Evolutionary conservation across 2,329 filamentous ascomycete species (phyloP).

Genomic region (Sphaerostilbella broomeana): DNA sequence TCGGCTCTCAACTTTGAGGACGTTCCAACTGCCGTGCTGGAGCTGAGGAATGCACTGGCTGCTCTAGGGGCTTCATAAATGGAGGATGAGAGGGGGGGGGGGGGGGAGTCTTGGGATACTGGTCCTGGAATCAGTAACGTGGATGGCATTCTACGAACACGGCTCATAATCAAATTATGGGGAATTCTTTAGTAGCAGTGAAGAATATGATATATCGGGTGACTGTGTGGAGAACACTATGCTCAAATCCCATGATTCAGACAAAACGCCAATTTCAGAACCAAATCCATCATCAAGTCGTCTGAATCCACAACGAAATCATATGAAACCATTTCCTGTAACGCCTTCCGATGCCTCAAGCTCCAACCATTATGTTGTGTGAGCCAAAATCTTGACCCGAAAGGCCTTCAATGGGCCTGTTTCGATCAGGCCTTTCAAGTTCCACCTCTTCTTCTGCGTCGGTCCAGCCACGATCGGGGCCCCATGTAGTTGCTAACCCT

Average conservation of each 20-base stretch:
- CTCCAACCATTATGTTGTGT: slow-evolving; percentile 16
- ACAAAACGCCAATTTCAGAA: not conserved
- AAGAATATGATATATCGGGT: no score
- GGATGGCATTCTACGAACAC: no score
- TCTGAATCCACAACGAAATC: not conserved
- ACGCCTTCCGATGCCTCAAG: slow-evolving; percentile 11
- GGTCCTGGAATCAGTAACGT: no score
- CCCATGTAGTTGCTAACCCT: slow-evolving; percentile 54
- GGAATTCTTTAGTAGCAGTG: no score
- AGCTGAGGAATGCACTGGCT: slow-evolving; percentile 69
- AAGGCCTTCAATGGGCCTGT: slow-evolving; percentile 10
- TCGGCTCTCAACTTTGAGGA: slow-evolving; percentile 97
- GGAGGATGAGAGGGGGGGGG: not conserved
- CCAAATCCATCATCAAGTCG: slow-evolving; percentile 10
- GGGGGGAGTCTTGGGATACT: no score
- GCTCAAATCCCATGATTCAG: no score
- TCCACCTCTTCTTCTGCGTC: slow-evolving; percentile 36
- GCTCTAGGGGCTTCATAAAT: slow-evolving; percentile 53
- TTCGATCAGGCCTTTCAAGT: not conserved
- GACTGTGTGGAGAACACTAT: no score
- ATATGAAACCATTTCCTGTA: slow-evolving; percentile 2
- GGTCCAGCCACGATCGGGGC: slow-evolving; percentile 60
- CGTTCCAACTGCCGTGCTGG: slow-evolving; percentile 79
- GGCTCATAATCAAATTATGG: no score
- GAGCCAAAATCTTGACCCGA: slow-evolving; percentile 14